These are phyloP conservation scores for Ilyonectria mors-panacis DNA, from an alignment of 2,329 filamentous ascomycete species.

Conservation along the genomic window DNA sequence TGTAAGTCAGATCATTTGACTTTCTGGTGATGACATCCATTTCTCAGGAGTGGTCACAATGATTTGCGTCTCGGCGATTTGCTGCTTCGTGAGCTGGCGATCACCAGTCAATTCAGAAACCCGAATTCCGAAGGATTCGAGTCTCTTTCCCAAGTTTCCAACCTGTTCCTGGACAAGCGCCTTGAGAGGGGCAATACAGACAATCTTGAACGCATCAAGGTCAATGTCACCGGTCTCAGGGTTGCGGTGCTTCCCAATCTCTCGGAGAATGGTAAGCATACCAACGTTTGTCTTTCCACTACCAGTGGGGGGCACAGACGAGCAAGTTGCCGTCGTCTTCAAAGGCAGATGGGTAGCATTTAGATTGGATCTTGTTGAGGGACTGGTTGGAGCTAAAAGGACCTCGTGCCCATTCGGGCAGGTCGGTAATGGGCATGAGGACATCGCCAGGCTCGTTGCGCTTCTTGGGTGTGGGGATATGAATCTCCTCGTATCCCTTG, in stretches of 20 bases:
- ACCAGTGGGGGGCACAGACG: slow-evolving; percentile 95
- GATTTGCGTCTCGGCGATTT: slow-evolving; percentile 97
- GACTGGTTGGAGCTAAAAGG: slow-evolving; percentile 91
- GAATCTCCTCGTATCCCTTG: slow-evolving; percentile 99
- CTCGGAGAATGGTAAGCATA: slow-evolving; percentile 95
- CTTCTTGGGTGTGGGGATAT: slow-evolving; percentile 93
- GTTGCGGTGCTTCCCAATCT: slow-evolving; percentile 96
- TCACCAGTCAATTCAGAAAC: slow-evolving; percentile 98
- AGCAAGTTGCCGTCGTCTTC: slow-evolving; percentile 97
- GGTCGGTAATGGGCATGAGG: slow-evolving; percentile 85
- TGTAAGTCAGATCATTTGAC: slow-evolving; percentile 96
- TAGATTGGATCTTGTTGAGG: slow-evolving; percentile 95
- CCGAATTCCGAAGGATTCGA: slow-evolving; percentile 91
- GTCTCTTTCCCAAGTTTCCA: slow-evolving; percentile 93
- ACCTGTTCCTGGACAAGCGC: slow-evolving; percentile 98
- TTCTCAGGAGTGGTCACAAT: slow-evolving; percentile 99
- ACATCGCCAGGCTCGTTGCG: slow-evolving; percentile 85
- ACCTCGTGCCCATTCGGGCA: slow-evolving; percentile 91
- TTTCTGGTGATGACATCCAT: slow-evolving; percentile 99
- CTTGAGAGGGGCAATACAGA: slow-evolving; percentile 97
- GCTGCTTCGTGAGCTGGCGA: slow-evolving; percentile 97
- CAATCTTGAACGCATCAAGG: slow-evolving; percentile 97
- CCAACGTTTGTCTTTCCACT: slow-evolving; percentile 99
- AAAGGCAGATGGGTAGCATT: slow-evolving; percentile 92
- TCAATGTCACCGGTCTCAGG: slow-evolving; percentile 93